Evolutionary conservation across 768 basidiomycete genomes (phyloP), one percentile per base, ranked within the genome.

Genomic region (Macrolepiota fuliginosa): DNA sequence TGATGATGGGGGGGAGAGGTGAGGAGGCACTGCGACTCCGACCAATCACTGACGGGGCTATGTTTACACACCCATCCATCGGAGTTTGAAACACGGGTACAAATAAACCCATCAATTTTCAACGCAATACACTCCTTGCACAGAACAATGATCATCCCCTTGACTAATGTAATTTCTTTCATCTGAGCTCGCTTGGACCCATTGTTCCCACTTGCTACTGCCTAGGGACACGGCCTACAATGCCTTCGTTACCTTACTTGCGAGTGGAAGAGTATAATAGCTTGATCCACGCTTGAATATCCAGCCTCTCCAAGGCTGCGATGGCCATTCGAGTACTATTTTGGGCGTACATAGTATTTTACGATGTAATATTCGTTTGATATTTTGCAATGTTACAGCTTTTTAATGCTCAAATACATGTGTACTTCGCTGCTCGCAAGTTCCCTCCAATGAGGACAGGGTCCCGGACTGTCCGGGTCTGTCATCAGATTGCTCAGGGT

Each of bases 201-300:
- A 58, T 67, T 60, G 42, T 35, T 62, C 69, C 89, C 89, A 90
- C 87, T 77, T 77, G 77, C 86, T 77, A 72, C 77, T 81, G 88
- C 88, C 89, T 88, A 83, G 89, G 83, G 77, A 89, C 89, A 91
- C 74, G 80, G 89, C 86, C 70, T 65, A 71, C 74, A 63, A 67
- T 88, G 88, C 89, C 84, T 82, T 91, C 87, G 89, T 89, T 82
- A 74, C 88, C 85, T 86, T 82, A 89, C 88, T 85, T 79, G 88
- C 77, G 78, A 63, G 87, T 90, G 89, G 89, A 79, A 90, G 82
- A 90, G 69, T 53, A 82, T 59, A 55, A 65, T 51, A 72, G 75
- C 83, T 74, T 79, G 83, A 84, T 90, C 89, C 89, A 90, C 89
- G 80, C 89, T 91, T 85, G 87, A 84, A 78, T 83, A 83, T 75